Evolutionary conservation across 768 basidiomycete species (phyloP).

Genomic region (Trametes elegans): DNA sequence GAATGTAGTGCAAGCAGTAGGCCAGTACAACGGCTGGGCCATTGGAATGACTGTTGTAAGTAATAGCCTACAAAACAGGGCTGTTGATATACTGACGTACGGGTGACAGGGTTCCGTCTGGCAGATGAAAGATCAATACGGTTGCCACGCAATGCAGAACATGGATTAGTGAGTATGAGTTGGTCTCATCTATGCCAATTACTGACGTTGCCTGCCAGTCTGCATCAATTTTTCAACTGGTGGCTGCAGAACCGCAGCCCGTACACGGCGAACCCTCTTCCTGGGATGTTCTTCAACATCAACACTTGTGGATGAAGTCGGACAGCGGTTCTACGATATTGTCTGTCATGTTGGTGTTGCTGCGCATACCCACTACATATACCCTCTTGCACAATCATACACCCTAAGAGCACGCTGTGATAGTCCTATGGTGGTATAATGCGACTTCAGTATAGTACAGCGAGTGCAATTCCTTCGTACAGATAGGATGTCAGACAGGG

Average conservation of each 20-base stretch:
- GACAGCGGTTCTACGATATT: neutral
- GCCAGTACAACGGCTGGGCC: conserved; percentile 77
- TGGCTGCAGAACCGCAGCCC: conserved; percentile 63
- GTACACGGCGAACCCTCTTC: conserved; percentile 38
- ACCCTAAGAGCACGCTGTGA: too few relatives aligned
- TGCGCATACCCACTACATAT: neutral
- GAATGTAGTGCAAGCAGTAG: conserved; percentile 56
- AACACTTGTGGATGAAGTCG: conserved; percentile 30
- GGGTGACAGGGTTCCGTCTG: conserved; percentile 44
- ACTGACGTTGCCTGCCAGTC: conserved; percentile 36
- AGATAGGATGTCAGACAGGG: too few relatives aligned
- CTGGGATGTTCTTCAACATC: conserved; percentile 73
- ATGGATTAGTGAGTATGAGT: conserved; percentile 70
- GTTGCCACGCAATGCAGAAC: too few relatives aligned
- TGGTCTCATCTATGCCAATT: neutral
- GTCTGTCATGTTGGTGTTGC: too few relatives aligned
- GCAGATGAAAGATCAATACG: too few relatives aligned
- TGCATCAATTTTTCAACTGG: conserved; percentile 71
- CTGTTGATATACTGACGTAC: neutral
- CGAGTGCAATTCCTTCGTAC: too few relatives aligned
- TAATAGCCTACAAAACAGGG: conserved; percentile 9
- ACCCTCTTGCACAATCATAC: too few relatives aligned
- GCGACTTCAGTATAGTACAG: too few relatives aligned
- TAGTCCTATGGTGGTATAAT: too few relatives aligned
- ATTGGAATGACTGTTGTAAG: conserved; percentile 56